These are phyloP conservation scores for Thielaviopsis cerberus DNA, from an alignment of 2,329 filamentous ascomycete species.

Conservation along the genomic window DNA sequence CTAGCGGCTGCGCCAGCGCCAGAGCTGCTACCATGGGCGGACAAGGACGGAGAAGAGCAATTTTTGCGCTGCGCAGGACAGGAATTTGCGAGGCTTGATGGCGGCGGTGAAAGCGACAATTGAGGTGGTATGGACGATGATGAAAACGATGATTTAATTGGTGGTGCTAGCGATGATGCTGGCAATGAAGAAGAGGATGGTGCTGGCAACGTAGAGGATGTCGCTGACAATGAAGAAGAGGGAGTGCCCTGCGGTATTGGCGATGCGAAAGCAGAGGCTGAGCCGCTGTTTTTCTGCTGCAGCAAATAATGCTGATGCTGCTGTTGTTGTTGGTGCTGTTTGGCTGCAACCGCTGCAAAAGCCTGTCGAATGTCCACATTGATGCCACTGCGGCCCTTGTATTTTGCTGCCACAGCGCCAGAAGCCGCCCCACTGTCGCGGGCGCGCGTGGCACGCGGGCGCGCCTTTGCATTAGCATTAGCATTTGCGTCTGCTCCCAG, in stretches of 20 bases:
- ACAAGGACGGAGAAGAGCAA: background rate
- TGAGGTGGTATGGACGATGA: background rate
- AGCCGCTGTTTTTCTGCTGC: background rate
- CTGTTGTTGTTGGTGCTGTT: background rate
- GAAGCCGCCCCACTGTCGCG: background rate
- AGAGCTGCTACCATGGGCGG: background rate
- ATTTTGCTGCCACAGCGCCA: background rate
- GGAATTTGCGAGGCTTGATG: background rate
- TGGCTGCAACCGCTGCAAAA: slow-evolving; percentile 6
- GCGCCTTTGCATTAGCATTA: slow-evolving; percentile 7
- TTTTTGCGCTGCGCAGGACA: background rate
- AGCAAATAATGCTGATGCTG: background rate
- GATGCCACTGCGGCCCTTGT: slow-evolving; percentile 4
- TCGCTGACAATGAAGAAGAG: background rate
- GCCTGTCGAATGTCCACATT: slow-evolving; percentile 11
- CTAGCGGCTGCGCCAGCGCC: background rate
- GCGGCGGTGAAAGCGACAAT: background rate
- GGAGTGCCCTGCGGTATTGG: background rate
- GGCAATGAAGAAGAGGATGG: background rate
- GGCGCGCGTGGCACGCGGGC: slow-evolving; percentile 6
- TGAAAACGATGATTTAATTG: background rate
- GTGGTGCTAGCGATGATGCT: background rate
- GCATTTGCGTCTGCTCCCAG: too few species aligned
- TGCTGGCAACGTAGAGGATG: too few species aligned
- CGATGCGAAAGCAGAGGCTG: background rate